These are phyloP conservation scores for Solanum aculeatissimum DNA, from an alignment of 305 asterid species.

Conservation along the genomic window DNA sequence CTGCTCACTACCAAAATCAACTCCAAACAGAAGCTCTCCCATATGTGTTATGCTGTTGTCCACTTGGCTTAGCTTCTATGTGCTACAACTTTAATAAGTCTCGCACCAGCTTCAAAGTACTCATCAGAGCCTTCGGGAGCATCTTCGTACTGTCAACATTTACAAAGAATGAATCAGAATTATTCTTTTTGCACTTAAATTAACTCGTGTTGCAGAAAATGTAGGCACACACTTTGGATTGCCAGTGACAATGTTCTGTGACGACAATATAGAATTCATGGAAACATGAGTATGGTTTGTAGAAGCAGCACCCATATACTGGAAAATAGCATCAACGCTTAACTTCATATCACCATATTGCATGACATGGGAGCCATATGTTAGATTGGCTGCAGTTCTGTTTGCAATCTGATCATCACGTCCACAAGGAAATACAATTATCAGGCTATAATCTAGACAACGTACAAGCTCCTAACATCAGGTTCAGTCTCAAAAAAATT, in stretches of 20 bases:
- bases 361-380: constrained; percentile 23
- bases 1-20: background rate
- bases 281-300: background rate
- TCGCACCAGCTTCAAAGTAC: constrained; percentile 54
- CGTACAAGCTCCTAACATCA: too few relatives aligned
- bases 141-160: constrained; percentile 42
- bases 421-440: background rate
- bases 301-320: constrained; percentile 11
- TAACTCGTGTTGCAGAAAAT: background rate
- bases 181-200: background rate
- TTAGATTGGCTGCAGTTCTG: constrained; percentile 12
- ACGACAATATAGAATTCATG: background rate
- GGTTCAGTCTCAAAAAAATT: too few relatives aligned
- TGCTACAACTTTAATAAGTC: background rate
- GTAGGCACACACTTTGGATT: constrained; percentile 13
- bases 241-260: constrained; percentile 8
- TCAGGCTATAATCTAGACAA: background rate
- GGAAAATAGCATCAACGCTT: constrained; percentile 3
- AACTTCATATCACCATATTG: constrained; percentile 17
- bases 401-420: background rate
- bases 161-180: background rate
- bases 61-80: constrained; percentile 3
- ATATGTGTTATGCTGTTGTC: constrained; percentile 7
- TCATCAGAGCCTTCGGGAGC: constrained; percentile 66
- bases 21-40: constrained; percentile 4